A percentile compares a stretch with the other conserved stretches of the same genome.
Evolutionary conservation across 2,329 filamentous ascomycete genomes (phyloP).

Genomic region (Xylariaceae sp.): DNA sequence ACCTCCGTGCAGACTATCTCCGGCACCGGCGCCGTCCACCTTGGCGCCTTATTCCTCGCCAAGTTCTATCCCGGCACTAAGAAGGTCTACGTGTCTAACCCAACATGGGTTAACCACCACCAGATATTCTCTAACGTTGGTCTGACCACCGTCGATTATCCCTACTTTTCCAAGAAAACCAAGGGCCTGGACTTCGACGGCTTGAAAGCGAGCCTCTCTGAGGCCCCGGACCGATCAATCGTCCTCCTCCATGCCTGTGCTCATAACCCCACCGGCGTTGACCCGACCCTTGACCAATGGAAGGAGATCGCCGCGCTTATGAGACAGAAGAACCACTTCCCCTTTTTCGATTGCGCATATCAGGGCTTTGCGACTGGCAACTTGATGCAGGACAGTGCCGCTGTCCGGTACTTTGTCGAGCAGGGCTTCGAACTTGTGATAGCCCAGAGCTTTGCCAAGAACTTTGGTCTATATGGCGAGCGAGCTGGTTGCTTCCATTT

Average conservation of each 20-base stretch:
- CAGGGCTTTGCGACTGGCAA: conserved; percentile 96
- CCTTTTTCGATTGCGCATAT: conserved; percentile 98
- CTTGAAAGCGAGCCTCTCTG: conserved; percentile 68
- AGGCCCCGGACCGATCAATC: conserved; percentile 74
- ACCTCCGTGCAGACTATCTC: conserved; percentile 91
- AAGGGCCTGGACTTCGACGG: conserved; percentile 89
- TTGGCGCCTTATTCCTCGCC: conserved; percentile 88
- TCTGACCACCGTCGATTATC: conserved; percentile 75
- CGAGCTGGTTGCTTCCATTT: conserved; percentile 95
- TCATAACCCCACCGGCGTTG: conserved; percentile 96
- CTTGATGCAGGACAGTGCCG: conserved; percentile 77
- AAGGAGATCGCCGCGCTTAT: conserved; percentile 78
- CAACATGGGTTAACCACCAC: conserved; percentile 98
- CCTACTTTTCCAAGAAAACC: conserved; percentile 87
- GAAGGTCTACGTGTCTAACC: conserved; percentile 84
- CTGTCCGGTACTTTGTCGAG: conserved; percentile 91
- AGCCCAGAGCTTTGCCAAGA: conserved; percentile 95
- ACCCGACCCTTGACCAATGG: conserved; percentile 93
- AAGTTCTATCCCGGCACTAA: conserved; percentile 79
- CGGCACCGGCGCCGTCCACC: conserved; percentile 89
- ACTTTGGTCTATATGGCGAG: conserved; percentile 95
- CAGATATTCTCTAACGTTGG: conserved; percentile 95
- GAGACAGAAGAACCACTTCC: conserved; percentile 77
- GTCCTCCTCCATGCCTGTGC: conserved; percentile 93
- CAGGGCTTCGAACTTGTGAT: conserved; percentile 86